Base-by-base conservation (phyloP, 345 rosid genomes). In the Raphanus sativus region DNA sequence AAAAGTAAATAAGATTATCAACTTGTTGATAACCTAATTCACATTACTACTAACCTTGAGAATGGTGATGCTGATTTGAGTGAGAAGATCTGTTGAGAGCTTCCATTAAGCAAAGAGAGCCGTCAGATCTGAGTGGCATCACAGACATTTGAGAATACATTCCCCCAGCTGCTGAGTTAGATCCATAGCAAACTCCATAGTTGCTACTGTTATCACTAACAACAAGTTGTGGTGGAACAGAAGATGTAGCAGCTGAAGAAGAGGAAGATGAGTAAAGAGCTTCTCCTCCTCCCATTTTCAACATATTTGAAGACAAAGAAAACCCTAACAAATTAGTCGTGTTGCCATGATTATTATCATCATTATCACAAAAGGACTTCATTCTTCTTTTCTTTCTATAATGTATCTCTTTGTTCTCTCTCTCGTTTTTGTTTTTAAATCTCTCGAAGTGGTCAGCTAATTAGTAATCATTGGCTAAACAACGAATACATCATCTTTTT, bases 111-210 rank as follows among this genome's bases (percentile, higher is more conserved):
- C 97, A 95, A 77, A 90, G 96, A 65, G 99, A 95, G 7, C 98
- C 99, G 63, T 95, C 97, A 74, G 99, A 92, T 83, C 86, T 89
- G 63, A 95, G 87, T 25, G 99, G 98, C 97, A 95, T 92, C 4
- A 83, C 85, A 25, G 96, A 85, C 79, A 88, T 73, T 38, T 89
- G 84, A 59, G 92, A 86, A 71, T 81, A 89, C 30, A 82, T 66
- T 28, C 75, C 86, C 24, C 82, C 73, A 50, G 77, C 81, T 17
- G 30, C 30, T 68, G 81, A 72, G 77, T 77, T 73, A 73, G 84
- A 81, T 64, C 89, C 90, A 81, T 74, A 87, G 85, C 76, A 86
- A 73, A 81, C 76, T 52, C 89, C 77, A 65, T 73, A 87, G 79
- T 77, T 84, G 81, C 58, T 83, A 66, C 84, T 70, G 87, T 81